Base-by-base conservation (phyloP, 2,329 filamentous ascomycete species). In the Cytospora schulzeri region DNA sequence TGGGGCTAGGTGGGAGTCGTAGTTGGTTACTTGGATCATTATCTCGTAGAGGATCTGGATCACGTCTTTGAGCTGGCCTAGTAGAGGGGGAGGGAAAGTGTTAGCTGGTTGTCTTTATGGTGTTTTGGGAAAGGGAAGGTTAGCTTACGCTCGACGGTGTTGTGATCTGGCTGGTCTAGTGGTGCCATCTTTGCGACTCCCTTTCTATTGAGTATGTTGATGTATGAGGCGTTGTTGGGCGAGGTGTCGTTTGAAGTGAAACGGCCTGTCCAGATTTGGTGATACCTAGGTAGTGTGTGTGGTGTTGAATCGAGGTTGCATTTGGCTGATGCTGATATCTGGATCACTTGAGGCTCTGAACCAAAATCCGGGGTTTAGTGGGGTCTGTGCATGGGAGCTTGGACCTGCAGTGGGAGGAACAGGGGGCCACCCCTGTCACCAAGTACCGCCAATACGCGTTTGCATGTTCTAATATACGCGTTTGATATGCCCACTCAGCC, bases 1-100 rank as follows among this genome's bases (percentile, higher is more conserved):
- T 1, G 80, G 78, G 65, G 76, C 76, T 65, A 70, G 71, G 54
- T 80, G 77, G 50, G 78, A 76, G 77, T 88, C 85, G 78, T 88
- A 90, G 65, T 83, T 81, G 35, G 84, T 81, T 31, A 85, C 80
- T 71, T 89, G 86, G 54, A 89, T 84, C 80, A 88, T 85, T 65
- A 88, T 76, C 69, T 86, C 81, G 79, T 86, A 88, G 50, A 88
- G 81, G 69, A 86, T 84, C 71, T 88, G 85, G 73, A 89, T 86
- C 66, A 86, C 80, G 70, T 86, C 81, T 71, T 87, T 85, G 76
- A 88, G 78, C 75, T 85, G 80, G 69, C 82, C 85, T 87, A 70
- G 5, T n/a, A n/a, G n/a, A n/a, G 33, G 33, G 9, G 12, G 19
- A 19, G 12, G 15, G n/a, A 14, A 12, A n/a, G 48, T 19, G 51